phyloP scores from a whole-genome alignment of 306 rosid species.

The Rubus idaeus region DNA sequence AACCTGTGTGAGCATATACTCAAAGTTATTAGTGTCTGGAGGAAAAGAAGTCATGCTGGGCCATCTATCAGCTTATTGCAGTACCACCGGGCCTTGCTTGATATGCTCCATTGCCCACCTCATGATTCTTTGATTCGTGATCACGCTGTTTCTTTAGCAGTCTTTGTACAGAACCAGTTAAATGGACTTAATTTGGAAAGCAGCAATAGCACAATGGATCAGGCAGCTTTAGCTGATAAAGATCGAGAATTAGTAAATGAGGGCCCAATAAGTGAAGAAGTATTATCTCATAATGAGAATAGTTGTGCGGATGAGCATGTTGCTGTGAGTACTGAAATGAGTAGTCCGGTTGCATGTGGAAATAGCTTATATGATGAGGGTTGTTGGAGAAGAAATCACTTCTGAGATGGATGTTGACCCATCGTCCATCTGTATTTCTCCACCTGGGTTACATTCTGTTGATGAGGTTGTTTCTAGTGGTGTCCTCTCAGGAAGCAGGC shows the following conservation, averaged over 20 bases:
- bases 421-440: constrained; percentile 48
- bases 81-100: constrained; percentile 59
- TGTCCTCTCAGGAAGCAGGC: constrained; percentile 18
- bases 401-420: constrained; percentile 67
- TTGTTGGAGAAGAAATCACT: constrained; percentile 36
- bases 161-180: constrained; percentile 67
- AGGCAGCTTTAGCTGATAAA: constrained; percentile 21
- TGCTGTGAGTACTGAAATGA: constrained; percentile 20
- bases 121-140: constrained; percentile 79
- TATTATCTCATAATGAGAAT: constrained; percentile 26
- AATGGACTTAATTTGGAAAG: constrained; percentile 43
- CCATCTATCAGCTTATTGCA: constrained; percentile 70
- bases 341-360: constrained; percentile 24
- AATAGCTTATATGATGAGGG: constrained; percentile 27
- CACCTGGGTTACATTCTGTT: constrained; percentile 46
- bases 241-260: constrained; percentile 20
- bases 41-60: constrained; percentile 35
- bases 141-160: constrained; percentile 76
- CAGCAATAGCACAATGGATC: constrained; percentile 26
- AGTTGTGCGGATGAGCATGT: constrained; percentile 28
- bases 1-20: constrained; percentile 77
- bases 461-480: constrained; percentile 48
- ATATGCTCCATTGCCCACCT: constrained; percentile 70
- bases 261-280: constrained; percentile 21
- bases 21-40: constrained; percentile 55